phyloP scores from a whole-genome alignment of 345 rosid genomes.

The Salix udensis region DNA sequence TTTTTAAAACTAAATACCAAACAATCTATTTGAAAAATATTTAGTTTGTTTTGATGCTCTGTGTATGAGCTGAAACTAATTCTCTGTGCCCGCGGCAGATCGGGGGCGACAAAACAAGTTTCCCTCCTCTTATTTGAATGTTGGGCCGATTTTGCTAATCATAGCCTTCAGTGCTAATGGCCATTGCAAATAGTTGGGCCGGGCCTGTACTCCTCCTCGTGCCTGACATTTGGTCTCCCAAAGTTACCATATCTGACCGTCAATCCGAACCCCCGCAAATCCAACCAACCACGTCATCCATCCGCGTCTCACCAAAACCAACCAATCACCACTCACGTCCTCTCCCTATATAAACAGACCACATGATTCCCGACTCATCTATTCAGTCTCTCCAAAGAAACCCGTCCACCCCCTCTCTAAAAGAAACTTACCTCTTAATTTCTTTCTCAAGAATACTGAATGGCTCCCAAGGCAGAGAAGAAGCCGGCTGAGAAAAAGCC shows the following conservation, averaged over 20 bases:
- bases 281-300: constrained; percentile 11
- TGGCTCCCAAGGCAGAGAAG: constrained; percentile 31
- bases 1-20: too few relatives aligned
- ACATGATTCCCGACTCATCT: not conserved
- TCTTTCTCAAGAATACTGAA: not conserved
- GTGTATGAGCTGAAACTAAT: too few relatives aligned
- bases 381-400: fast-evolving
- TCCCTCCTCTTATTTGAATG: too few relatives aligned
- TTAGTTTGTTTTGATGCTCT: too few relatives aligned
- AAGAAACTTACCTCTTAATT: not conserved
- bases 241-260: not conserved
- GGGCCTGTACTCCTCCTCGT: not conserved
- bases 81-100: too few relatives aligned
- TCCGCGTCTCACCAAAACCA: not conserved
- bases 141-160: not conserved
- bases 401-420: not conserved
- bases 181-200: not conserved
- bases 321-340: constrained; percentile 3
- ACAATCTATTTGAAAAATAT: too few relatives aligned
- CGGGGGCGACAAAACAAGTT: too few relatives aligned
- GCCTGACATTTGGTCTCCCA: not conserved
- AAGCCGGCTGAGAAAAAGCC: constrained; percentile 29
- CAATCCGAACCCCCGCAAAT: not conserved
- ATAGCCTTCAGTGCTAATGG: not conserved
- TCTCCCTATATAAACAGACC: constrained; percentile 11